A percentile compares a stretch with the other conserved stretches of the same genome.
Conservation (phyloP, 306 rosid genomes). For the Hippophae tibetana region DNA sequence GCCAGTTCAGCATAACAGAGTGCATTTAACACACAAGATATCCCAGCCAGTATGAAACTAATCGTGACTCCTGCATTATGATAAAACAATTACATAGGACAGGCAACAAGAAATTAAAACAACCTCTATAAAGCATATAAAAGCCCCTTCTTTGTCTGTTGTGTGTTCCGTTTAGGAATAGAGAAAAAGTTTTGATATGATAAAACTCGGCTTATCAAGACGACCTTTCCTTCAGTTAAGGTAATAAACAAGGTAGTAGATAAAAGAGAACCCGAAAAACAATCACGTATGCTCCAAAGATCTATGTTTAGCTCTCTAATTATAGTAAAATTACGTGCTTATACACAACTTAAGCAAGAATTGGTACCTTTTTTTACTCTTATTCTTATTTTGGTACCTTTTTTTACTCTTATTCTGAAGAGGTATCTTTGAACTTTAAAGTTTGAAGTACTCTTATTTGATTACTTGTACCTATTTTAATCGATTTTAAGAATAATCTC, state of each 20-base stretch:
- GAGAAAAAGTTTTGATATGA: too few relatives aligned
- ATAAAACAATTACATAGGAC: slow-evolving; percentile 10
- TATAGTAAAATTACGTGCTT: not conserved
- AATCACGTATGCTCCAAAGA: not conserved
- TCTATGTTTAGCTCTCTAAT: not conserved
- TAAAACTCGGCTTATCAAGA: too few relatives aligned
- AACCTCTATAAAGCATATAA: not conserved
- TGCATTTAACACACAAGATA: slow-evolving; percentile 82
- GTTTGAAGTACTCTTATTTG: too few relatives aligned
- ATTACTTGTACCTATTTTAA: too few relatives aligned
- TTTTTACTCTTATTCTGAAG: too few relatives aligned
- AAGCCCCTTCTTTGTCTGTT: too few relatives aligned
- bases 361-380: too few relatives aligned
- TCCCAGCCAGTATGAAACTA: slow-evolving; percentile 77
- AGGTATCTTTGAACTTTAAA: too few relatives aligned
- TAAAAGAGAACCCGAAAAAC: not conserved
- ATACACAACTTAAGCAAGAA: not conserved
- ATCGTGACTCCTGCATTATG: slow-evolving; percentile 73
- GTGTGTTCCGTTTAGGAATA: too few relatives aligned
- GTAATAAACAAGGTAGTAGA: not conserved
- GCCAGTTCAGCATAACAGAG: slow-evolving; percentile 93
- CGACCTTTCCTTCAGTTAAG: too few relatives aligned
- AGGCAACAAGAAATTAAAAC: not conserved
- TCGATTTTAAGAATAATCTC: too few relatives aligned
- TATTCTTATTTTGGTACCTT: too few relatives aligned